Evolutionary conservation across 2,329 filamentous ascomycete species (phyloP).

Genomic region (Fonsecaea erecta): DNA sequence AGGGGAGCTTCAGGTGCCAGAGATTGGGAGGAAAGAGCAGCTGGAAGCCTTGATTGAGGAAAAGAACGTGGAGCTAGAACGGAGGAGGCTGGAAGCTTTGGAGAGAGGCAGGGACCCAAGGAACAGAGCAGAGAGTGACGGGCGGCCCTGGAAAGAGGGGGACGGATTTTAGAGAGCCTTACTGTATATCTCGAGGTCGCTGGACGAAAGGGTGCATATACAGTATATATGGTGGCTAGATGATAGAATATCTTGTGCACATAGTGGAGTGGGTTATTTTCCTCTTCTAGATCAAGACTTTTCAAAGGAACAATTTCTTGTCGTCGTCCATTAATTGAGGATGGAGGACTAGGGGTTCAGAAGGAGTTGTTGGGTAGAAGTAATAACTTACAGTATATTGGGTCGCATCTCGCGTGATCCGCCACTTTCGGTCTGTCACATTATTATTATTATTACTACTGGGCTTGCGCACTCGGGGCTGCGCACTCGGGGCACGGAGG

Average conservation of each 20-base stretch:
- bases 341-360: too few relatives aligned
- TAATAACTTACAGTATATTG: too few relatives aligned
- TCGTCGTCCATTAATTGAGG: too few relatives aligned
- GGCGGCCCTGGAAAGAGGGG: slow-evolving; percentile 60
- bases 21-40: slow-evolving; percentile 46
- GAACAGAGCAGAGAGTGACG: slow-evolving; percentile 58
- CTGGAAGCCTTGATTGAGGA: slow-evolving; percentile 52
- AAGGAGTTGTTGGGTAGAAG: too few relatives aligned
- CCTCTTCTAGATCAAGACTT: too few relatives aligned
- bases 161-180: slow-evolving; percentile 55
- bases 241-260: neutral
- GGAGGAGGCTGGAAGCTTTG: slow-evolving; percentile 51
- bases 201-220: neutral
- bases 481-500: slow-evolving; percentile 21
- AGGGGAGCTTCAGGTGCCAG: slow-evolving; percentile 32
- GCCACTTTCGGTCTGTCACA: too few relatives aligned
- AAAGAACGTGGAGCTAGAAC: slow-evolving; percentile 50
- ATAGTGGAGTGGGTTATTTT: neutral
- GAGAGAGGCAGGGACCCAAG: slow-evolving; percentile 57
- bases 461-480: neutral
- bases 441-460: too few relatives aligned
- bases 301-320: too few relatives aligned
- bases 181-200: neutral
- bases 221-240: too few relatives aligned
- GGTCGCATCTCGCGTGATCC: neutral